These are phyloP conservation scores for Leccinellum albellum DNA, from an alignment of 768 basidiomycete genomes.

Conservation along the genomic window DNA sequence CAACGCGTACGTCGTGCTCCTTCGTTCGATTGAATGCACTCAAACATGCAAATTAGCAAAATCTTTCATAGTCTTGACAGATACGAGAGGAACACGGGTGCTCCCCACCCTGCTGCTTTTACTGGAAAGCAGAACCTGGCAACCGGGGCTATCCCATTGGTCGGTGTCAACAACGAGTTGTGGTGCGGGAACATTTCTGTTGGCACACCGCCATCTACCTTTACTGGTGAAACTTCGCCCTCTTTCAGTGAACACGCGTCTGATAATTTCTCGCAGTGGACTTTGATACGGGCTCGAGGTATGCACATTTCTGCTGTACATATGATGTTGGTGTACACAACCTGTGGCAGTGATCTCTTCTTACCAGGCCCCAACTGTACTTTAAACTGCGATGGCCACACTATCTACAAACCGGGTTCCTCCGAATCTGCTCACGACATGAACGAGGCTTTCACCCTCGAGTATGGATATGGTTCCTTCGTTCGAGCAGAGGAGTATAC, in stretches of 20 bases:
- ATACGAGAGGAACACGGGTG: constrained; percentile 3
- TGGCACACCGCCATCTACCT: not conserved
- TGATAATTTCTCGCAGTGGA: not conserved
- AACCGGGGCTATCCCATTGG: not conserved
- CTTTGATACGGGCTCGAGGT: constrained; percentile 11
- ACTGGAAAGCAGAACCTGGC: not conserved
- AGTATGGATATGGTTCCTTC: not conserved
- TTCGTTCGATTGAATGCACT: not conserved
- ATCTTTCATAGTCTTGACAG: not conserved
- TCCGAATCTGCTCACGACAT: constrained; percentile 10
- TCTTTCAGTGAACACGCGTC: not conserved
- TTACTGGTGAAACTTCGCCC: not conserved
- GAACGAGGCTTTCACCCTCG: not conserved
- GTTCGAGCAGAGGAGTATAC: constrained; percentile 7
- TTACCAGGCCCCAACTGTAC: constrained; percentile 24
- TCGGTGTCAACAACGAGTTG: not conserved
- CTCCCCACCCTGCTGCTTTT: not conserved
- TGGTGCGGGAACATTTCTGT: constrained; percentile 14
- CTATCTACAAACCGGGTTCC: constrained; percentile 26
- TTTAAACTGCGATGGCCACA: constrained; percentile 28
- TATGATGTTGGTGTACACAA: rapidly evolving
- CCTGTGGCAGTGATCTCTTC: constrained; percentile 25
- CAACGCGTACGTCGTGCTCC: constrained; percentile 6
- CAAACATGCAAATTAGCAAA: not conserved
- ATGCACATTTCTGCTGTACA: not conserved